phyloP scores from a whole-genome alignment of 2,329 filamentous ascomycete genomes.

The Thielaviopsis ethacetica region DNA sequence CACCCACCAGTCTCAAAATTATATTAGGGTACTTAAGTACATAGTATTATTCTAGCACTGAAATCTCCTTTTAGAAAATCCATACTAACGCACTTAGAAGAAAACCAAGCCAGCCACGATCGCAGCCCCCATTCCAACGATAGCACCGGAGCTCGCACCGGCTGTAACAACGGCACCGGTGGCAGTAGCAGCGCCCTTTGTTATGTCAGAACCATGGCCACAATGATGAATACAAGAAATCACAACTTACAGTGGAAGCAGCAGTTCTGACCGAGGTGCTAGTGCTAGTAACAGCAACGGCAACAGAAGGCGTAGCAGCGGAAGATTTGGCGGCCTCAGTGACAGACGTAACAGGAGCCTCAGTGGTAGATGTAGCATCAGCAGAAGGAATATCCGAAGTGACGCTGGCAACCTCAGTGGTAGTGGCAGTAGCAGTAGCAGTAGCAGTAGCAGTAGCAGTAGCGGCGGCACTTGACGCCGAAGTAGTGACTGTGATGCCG shows the following conservation, averaged over 20 bases:
- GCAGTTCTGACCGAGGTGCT: not conserved
- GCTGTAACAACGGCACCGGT: constrained; percentile 6
- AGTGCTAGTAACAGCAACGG: not conserved
- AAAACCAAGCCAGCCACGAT: constrained; percentile 5
- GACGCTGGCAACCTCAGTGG: not conserved
- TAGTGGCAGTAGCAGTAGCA: not conserved
- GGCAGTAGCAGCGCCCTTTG: not conserved
- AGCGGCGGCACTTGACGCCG: not conserved
- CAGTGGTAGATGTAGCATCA: not conserved
- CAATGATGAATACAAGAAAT: not conserved
- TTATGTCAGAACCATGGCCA: not conserved
- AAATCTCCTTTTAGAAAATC: not conserved
- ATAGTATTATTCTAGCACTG: not conserved
- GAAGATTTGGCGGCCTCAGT: not conserved
- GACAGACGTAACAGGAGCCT: not conserved
- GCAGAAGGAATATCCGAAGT: not conserved
- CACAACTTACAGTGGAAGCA: constrained; percentile 5
- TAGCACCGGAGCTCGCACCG: constrained; percentile 1
- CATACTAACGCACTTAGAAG: not conserved
- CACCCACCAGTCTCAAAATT: not conserved
- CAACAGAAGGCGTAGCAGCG: not conserved
- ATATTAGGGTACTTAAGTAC: not conserved
- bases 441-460: not conserved
- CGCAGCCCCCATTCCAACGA: constrained; percentile 4
- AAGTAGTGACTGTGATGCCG: constrained; percentile 12